phyloP scores from a whole-genome alignment of 306 rosid species.

The Prinsepia uniflora region DNA sequence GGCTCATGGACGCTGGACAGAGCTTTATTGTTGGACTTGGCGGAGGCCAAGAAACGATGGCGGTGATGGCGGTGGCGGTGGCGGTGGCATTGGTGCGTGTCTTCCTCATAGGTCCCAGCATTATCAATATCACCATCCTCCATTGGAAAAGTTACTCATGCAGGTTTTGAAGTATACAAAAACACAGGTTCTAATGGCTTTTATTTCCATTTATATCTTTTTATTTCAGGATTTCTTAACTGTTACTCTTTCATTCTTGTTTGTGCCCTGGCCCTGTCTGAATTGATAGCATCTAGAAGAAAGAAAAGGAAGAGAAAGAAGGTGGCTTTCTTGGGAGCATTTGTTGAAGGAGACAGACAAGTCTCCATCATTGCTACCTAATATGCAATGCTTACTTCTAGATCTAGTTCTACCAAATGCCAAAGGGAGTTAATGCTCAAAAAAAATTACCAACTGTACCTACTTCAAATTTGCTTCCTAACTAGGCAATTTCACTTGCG shows the following conservation, averaged over 20 bases:
- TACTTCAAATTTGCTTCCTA: not conserved
- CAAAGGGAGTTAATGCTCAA: conserved; percentile 16
- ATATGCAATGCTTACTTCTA: conserved; percentile 8
- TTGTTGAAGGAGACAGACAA: conserved; percentile 20
- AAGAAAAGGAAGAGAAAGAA: conserved; percentile 9
- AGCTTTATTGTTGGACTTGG: conserved; percentile 9
- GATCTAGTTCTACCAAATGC: conserved; percentile 9
- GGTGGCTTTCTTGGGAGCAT: conserved; percentile 19
- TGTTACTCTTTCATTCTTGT: not conserved
- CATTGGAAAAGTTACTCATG: not conserved
- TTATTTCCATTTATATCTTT: too few relatives aligned
- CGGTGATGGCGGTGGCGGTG: not conserved
- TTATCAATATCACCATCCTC: conserved; percentile 14
- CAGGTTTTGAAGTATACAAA: conserved; percentile 3
- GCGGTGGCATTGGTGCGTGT: too few relatives aligned
- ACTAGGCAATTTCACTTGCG: not conserved
- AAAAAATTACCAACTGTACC: conserved; percentile 12
- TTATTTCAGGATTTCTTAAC: too few relatives aligned
- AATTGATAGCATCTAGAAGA: not conserved
- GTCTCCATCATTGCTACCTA: conserved; percentile 15
- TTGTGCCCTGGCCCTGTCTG: too few relatives aligned
- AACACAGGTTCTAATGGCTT: not conserved
- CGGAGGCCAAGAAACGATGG: not conserved
- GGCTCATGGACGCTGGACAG: conserved; percentile 19
- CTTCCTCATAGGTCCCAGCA: conserved; percentile 15